A percentile compares a stretch with the other conserved stretches of the same genome.
Evolutionary conservation across 768 basidiomycete species (phyloP).

Genomic region (Lentinula sp.): DNA sequence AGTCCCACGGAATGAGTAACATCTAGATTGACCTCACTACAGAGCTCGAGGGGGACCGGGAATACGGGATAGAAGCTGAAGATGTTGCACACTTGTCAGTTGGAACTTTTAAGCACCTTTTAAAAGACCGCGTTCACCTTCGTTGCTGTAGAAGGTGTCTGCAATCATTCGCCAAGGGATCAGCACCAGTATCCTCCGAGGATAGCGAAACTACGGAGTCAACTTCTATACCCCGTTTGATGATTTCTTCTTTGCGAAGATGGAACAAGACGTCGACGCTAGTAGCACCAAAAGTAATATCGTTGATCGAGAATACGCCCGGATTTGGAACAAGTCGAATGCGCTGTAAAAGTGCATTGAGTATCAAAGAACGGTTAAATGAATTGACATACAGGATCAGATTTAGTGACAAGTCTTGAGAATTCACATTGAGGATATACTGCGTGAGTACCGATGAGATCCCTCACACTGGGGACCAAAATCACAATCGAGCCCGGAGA

Average conservation of each 20-base stretch:
- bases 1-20: slow-evolving; percentile 63
- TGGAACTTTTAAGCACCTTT: too few relatives aligned
- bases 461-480: slow-evolving; percentile 77
- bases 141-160: slow-evolving; percentile 83
- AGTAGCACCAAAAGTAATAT: slow-evolving; percentile 69
- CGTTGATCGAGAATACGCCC: slow-evolving; percentile 78
- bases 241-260: slow-evolving; percentile 76
- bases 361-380: not conserved
- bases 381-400: slow-evolving; percentile 45
- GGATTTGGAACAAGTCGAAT: slow-evolving; percentile 86
- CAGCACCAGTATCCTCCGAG: slow-evolving; percentile 43
- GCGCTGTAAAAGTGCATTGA: slow-evolving; percentile 39
- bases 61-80: slow-evolving; percentile 92
- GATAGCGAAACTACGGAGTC: slow-evolving; percentile 35
- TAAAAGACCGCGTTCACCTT: slow-evolving; percentile 43
- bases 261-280: slow-evolving; percentile 90
- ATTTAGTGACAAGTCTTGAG: slow-evolving; percentile 28
- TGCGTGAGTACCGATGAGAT: slow-evolving; percentile 71
- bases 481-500: slow-evolving; percentile 70
- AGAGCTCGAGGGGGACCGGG: slow-evolving; percentile 70
- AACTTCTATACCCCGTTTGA: slow-evolving; percentile 60
- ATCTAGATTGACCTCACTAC: slow-evolving; percentile 85
- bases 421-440: slow-evolving; percentile 83
- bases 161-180: slow-evolving; percentile 74
- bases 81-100: not conserved